These are phyloP conservation scores for Naganishia cerealis DNA, from an alignment of 1,284 basidiomycete genomes.

Conservation along the genomic window DNA sequence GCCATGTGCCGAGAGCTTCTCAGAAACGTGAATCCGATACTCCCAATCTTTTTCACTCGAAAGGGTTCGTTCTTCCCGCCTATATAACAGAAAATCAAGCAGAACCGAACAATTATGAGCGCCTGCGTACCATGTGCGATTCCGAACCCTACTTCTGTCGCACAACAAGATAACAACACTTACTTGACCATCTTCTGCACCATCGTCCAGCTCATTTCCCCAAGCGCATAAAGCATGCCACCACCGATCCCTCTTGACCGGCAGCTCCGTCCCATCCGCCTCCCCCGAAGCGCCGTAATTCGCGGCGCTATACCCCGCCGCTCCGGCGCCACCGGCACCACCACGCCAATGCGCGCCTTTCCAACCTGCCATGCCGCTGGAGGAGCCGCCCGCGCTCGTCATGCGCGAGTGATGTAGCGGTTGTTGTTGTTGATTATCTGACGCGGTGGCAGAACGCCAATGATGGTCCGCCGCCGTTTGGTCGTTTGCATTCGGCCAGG, in stretches of 20 bases:
- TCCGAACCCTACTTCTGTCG: slow-evolving; percentile 32
- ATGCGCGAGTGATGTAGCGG: background rate
- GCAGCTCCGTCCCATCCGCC: background rate
- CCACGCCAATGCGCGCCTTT: slow-evolving; percentile 25
- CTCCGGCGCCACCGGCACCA: background rate
- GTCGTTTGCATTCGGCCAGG: background rate
- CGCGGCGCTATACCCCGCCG: background rate
- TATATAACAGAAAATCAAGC: slow-evolving; percentile 4
- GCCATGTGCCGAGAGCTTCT: background rate
- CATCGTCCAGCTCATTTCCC: slow-evolving; percentile 49
- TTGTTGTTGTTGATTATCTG: background rate
- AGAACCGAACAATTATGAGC: background rate
- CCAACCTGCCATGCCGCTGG: slow-evolving; percentile 14
- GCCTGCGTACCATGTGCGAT: slow-evolving; percentile 9
- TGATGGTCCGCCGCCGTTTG: background rate
- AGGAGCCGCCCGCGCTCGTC: background rate
- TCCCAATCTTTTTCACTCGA: slow-evolving; percentile 37
- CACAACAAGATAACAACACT: slow-evolving; percentile 5
- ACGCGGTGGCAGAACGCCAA: background rate
- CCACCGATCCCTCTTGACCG: slow-evolving; percentile 43
- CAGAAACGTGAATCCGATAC: background rate
- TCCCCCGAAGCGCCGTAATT: background rate
- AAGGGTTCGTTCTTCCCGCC: slow-evolving; percentile 48
- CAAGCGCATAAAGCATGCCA: slow-evolving; percentile 51
- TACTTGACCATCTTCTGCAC: slow-evolving; percentile 38